These are phyloP conservation scores for Coniochaeta sp. DNA, from an alignment of 2,329 filamentous ascomycete species.

Conservation along the genomic window DNA sequence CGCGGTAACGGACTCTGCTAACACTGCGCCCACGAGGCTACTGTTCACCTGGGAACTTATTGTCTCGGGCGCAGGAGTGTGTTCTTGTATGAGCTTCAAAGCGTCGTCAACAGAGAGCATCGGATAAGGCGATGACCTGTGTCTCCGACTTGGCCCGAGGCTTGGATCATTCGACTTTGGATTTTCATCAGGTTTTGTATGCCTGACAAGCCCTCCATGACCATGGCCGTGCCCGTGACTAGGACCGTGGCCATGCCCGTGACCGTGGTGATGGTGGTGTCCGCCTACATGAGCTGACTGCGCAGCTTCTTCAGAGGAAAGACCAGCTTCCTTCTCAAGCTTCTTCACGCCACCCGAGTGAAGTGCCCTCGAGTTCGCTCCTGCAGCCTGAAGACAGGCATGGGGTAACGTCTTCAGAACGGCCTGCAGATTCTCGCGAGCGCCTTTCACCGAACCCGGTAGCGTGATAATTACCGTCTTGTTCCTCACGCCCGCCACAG, in stretches of 20 bases:
- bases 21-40: constrained; percentile 63
- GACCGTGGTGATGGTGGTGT: constrained; percentile 46
- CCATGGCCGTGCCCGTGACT: constrained; percentile 49
- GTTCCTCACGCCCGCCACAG: constrained; percentile 80
- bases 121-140: constrained; percentile 82
- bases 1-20: constrained; percentile 77
- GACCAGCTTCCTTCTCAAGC: constrained; percentile 74
- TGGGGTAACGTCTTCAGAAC: constrained; percentile 88
- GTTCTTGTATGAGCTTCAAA: constrained; percentile 59
- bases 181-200: constrained; percentile 57
- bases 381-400: constrained; percentile 84
- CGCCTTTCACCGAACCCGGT: constrained; percentile 91
- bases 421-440: constrained; percentile 84
- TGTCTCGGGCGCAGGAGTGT: constrained; percentile 59
- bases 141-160: constrained; percentile 58
- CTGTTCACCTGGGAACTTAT: constrained; percentile 54
- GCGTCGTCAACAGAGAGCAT: constrained; percentile 86
- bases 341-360: constrained; percentile 78
- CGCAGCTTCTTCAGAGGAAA: constrained; percentile 24
- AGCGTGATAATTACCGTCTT: constrained; percentile 79
- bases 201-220: constrained; percentile 61
- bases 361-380: constrained; percentile 69
- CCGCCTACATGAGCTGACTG: constrained; percentile 20
- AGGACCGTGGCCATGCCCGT: constrained; percentile 49
- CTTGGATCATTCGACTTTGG: constrained; percentile 53